Evolutionary conservation across 1,284 basidiomycete genomes (phyloP).

Genomic region (Ceratobasidium sp.): DNA sequence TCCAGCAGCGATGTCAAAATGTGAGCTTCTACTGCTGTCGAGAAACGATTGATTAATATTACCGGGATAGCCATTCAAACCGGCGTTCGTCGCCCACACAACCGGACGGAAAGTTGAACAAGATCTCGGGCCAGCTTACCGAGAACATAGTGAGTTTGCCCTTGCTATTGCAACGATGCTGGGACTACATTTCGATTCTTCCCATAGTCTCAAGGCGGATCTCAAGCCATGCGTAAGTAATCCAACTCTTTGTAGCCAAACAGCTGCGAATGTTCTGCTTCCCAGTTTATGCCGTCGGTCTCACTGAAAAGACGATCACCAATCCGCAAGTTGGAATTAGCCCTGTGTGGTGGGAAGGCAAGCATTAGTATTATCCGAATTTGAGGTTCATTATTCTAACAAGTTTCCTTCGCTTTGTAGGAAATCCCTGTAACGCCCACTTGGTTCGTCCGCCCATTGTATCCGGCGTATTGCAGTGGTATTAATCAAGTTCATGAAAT

Average conservation of each 20-base stretch:
- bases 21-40: neutral
- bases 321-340: conserved; percentile 88
- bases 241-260: neutral
- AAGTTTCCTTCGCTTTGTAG: conserved; percentile 52
- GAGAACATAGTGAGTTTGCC: conserved; percentile 68
- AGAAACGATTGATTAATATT: neutral
- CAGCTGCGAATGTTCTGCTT: neutral
- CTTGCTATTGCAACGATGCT: neutral
- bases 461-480: too few species aligned
- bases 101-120: conserved; percentile 66
- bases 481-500: too few species aligned
- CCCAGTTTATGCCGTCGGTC: conserved; percentile 77
- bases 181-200: neutral
- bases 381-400: neutral
- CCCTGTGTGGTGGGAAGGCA: conserved; percentile 89
- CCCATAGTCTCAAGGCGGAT: conserved; percentile 72
- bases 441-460: conserved; percentile 61
- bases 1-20: conserved; percentile 41
- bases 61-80: conserved; percentile 29
- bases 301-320: conserved; percentile 81
- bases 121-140: conserved; percentile 72
- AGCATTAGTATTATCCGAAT: conserved; percentile 46
- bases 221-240: conserved; percentile 83
- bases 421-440: conserved; percentile 85
- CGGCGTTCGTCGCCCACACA: conserved; percentile 21